Percentiles rank a stretch among this genome's conserved stretches.
Evolutionary conservation across 2,329 filamentous ascomycete species (phyloP).

Genomic region (Hymenoscyphus fraxineus): DNA sequence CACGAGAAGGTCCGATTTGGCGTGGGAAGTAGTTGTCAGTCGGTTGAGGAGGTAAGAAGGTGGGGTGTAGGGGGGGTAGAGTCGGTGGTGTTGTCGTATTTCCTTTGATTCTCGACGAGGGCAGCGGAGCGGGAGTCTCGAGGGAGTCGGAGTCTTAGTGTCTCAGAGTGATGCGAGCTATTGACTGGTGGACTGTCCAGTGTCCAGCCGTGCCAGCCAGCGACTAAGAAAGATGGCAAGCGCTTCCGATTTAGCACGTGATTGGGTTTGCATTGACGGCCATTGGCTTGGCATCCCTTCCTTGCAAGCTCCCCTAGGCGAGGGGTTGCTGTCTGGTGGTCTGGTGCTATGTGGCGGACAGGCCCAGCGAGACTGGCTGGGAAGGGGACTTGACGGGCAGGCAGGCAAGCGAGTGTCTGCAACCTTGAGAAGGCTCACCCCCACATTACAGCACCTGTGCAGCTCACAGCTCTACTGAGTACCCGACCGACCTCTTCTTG

Average conservation of each 20-base stretch:
- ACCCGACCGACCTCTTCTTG: background rate
- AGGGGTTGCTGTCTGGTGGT: background rate
- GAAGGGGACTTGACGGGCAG: too few species aligned
- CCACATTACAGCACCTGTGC: background rate
- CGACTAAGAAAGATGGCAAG: background rate
- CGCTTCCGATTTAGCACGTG: background rate
- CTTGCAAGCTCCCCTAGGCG: background rate
- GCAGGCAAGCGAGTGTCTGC: background rate
- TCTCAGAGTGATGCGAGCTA: slow-evolving; percentile 1
- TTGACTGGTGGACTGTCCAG: background rate
- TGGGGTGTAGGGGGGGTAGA: slow-evolving; percentile 4
- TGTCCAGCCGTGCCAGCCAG: background rate
- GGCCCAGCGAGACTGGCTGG: too few species aligned
- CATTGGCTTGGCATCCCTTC: background rate
- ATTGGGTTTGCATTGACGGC: background rate
- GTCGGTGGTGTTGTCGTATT: slow-evolving; percentile 4
- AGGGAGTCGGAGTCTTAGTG: background rate
- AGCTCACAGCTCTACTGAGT: too few species aligned
- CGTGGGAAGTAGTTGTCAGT: background rate
- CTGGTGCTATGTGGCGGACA: too few species aligned
- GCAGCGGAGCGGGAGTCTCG: background rate
- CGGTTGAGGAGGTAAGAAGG: background rate
- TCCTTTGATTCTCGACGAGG: background rate
- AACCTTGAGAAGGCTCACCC: slow-evolving; percentile 1
- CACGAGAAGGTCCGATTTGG: background rate